These are phyloP conservation scores for Rozella allomycis DNA, from an alignment of 371 early-diverging fungal species.

Conservation along the genomic window DNA sequence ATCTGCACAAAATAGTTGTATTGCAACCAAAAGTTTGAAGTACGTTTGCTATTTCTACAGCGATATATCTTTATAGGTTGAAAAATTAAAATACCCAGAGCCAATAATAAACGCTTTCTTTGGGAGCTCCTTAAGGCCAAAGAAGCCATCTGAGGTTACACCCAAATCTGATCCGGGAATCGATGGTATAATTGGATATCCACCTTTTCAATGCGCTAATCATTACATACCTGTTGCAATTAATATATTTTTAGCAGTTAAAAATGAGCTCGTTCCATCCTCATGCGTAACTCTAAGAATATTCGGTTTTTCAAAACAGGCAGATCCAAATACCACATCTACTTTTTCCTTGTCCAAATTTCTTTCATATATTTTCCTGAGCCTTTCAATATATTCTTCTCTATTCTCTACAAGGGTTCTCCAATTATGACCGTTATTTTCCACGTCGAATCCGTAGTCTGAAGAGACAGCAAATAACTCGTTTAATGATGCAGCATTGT, in stretches of 20 bases:
- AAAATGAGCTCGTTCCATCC: background rate
- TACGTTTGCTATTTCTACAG: constrained; percentile 86
- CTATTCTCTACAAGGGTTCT: constrained; percentile 55
- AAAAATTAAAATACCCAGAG: too few species aligned
- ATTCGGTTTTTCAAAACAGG: constrained; percentile 49
- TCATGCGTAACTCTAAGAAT: constrained; percentile 38
- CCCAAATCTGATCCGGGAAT: constrained; percentile 21
- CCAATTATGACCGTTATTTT: constrained; percentile 10
- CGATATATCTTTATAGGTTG: too few species aligned
- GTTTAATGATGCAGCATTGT: constrained; percentile 62
- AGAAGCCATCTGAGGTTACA: constrained; percentile 87
- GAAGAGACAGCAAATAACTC: constrained; percentile 67
- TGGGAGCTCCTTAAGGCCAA: constrained; percentile 71
- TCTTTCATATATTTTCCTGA: constrained; percentile 83
- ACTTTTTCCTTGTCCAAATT: constrained; percentile 71
- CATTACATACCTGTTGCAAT: constrained; percentile 43
- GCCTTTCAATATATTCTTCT: constrained; percentile 79
- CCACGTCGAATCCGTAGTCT: constrained; percentile 61
- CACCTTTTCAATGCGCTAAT: constrained; percentile 54
- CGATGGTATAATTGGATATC: constrained; percentile 1
- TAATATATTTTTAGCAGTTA: constrained; percentile 40
- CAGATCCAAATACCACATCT: constrained; percentile 56
- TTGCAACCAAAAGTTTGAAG: constrained; percentile 71
- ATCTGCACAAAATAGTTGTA: constrained; percentile 63
- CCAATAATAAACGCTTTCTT: constrained; percentile 69